Base-by-base conservation (phyloP, 257 asterid species). In the Ballota nigra region DNA sequence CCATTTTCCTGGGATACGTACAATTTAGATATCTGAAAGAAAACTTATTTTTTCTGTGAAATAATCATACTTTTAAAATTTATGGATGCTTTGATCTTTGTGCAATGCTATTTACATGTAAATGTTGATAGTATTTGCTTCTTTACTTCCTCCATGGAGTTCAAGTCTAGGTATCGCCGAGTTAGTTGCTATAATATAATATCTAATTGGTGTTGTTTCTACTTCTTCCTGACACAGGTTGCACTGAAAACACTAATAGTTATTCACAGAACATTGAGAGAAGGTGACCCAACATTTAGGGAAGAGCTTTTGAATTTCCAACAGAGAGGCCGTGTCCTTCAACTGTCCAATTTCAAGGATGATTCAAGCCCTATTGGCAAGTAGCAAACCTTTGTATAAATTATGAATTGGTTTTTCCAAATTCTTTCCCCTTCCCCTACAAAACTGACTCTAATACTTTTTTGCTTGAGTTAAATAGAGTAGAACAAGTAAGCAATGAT, bases 311-410 rank as follows among this genome's bases (percentile, higher is more conserved):
- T 89, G 81, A 93, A 91, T 77, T 91, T 91, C 81, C 98, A 91
- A 57, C 97, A 89, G 73, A 89, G 96, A 81, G 96, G 96, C 13
- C 94, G 89, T 16, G 74, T 91, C 40, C 95, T 93, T 76, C 97
- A 93, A 78, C 63, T 93, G 85, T 87, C 97, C 76, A 94, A 89
- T 82, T 91, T 94, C 75, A 91, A 91, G 87, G 99, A 91, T 76
- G 99, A 91, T 77, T 94, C 97, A n/a, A 88, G 97, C 77, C 99
- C 97, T 60, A 84, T 91, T 69, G 97, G 97, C 83, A 76, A 77
- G 84, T 70, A 41, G 72, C 72, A 59, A 26, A 38, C 36, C 53
- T 36, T 66, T 29, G 18, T 56, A 24, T 63, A 56, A 64, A 34
- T 66, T n/a, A 58, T 53, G 16, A 18, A 4, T 34, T 76, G 23